Evolutionary conservation across 495 filamentous ascomycete species (phyloP).

Genomic region (Penicillium macrosclerotiorum): DNA sequence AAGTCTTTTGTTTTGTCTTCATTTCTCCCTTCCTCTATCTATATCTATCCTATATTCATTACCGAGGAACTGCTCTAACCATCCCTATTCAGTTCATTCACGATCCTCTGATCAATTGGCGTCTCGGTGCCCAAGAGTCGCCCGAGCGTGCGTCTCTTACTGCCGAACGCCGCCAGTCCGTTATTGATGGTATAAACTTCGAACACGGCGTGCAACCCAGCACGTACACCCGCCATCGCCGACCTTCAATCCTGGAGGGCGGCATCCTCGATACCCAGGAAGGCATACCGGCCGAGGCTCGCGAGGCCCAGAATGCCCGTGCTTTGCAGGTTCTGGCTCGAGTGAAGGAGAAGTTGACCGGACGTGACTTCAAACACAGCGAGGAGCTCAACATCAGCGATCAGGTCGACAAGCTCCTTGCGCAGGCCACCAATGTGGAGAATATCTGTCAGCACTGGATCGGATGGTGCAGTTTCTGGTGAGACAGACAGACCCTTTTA

Average conservation of each 20-base stretch:
- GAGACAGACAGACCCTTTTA: slow-evolving; percentile 11
- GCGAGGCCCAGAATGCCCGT: slow-evolving; percentile 87
- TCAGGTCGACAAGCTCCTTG: slow-evolving; percentile 91
- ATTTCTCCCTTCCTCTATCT: background rate
- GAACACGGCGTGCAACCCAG: slow-evolving; percentile 44
- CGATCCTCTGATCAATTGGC: slow-evolving; percentile 96
- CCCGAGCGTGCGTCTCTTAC: slow-evolving; percentile 76
- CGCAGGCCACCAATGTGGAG: slow-evolving; percentile 93
- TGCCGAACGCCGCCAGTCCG: slow-evolving; percentile 73
- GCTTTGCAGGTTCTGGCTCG: slow-evolving; percentile 89
- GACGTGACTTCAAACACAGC: slow-evolving; percentile 57
- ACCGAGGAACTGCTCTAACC: slow-evolving; percentile 17
- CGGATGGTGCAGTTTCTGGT: slow-evolving; percentile 96
- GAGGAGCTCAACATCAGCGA: slow-evolving; percentile 83
- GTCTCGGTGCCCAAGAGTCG: slow-evolving; percentile 81
- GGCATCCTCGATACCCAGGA: slow-evolving; percentile 50
- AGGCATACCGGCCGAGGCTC: slow-evolving; percentile 49
- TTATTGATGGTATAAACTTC: slow-evolving; percentile 64
- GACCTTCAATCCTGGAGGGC: slow-evolving; percentile 51
- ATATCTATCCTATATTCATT: background rate
- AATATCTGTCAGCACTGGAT: slow-evolving; percentile 99
- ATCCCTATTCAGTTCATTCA: slow-evolving; percentile 78
- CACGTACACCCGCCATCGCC: slow-evolving; percentile 46
- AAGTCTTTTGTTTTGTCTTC: slow-evolving; percentile 42
- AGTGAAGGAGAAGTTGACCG: slow-evolving; percentile 91